phyloP scores from a whole-genome alignment of 306 rosid genomes.

The Morella rubra region DNA sequence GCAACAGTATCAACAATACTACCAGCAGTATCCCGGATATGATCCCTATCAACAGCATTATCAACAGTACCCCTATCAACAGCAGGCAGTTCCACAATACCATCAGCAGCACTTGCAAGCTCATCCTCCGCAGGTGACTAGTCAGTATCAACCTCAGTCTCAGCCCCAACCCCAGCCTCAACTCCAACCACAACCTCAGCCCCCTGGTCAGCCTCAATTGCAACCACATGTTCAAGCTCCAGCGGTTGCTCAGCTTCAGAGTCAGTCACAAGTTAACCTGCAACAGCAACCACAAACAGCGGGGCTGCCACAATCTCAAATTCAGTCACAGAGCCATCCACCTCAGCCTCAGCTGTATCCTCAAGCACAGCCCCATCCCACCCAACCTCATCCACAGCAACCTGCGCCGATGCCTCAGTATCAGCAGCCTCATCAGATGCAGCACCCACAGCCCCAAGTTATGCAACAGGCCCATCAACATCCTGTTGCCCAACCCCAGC shows the following conservation, averaged over 20 bases:
- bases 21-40: constrained; percentile 91
- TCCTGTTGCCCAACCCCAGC: constrained; percentile 56
- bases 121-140: constrained; percentile 24
- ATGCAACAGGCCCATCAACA: constrained; percentile 68
- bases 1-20: constrained; percentile 85
- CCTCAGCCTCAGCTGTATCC: constrained; percentile 45
- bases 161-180: constrained; percentile 36
- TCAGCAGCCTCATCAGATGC: constrained; percentile 72
- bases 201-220: constrained; percentile 42
- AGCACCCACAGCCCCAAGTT: constrained; percentile 49
- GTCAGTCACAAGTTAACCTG: constrained; percentile 57
- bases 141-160: constrained; percentile 27
- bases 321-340: constrained; percentile 49
- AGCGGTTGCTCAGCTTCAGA: constrained; percentile 52
- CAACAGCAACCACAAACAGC: constrained; percentile 59
- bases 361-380: constrained; percentile 45
- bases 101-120: constrained; percentile 59
- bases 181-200: constrained; percentile 34
- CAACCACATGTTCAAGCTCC: constrained; percentile 40
- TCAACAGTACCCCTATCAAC: constrained; percentile 87
- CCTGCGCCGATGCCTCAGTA: constrained; percentile 55
- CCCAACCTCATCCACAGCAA: constrained; percentile 63
- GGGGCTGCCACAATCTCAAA: constrained; percentile 54
- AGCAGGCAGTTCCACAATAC: constrained; percentile 52
- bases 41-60: constrained; percentile 88